phyloP scores from a whole-genome alignment of 306 rosid species.

The Castanea mollissima region DNA sequence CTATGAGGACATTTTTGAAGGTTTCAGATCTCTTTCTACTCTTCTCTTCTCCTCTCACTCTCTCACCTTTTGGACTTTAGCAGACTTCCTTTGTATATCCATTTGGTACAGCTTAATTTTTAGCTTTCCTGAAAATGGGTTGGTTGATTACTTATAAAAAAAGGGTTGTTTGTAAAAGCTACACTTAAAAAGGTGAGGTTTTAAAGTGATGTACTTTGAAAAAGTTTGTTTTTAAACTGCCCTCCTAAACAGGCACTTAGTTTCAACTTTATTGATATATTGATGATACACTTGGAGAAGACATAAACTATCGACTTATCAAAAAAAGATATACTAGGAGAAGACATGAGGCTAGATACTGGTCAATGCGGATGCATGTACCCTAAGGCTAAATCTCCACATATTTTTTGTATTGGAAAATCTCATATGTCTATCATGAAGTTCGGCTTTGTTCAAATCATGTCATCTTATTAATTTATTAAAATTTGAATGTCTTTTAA shows the following conservation, averaged over 20 bases:
- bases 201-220: too few species aligned
- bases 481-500: background rate
- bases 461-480: background rate
- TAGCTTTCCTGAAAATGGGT: too few species aligned
- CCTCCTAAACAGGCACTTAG: too few species aligned
- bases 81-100: constrained; percentile 3
- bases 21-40: constrained; percentile 20
- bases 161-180: too few species aligned
- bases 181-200: too few species aligned
- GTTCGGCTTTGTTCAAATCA: background rate
- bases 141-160: too few species aligned
- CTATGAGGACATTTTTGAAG: constrained; percentile 73
- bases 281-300: background rate
- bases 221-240: too few species aligned
- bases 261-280: background rate
- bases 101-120: too few species aligned
- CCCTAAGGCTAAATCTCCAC: background rate
- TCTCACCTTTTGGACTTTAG: background rate
- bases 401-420: background rate
- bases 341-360: background rate
- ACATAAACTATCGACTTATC: too few species aligned
- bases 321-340: background rate
- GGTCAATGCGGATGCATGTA: background rate
- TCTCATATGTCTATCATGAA: background rate
- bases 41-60: too few species aligned